Base-by-base conservation (phyloP, 2,329 filamentous ascomycete genomes). In the Calonectria fujianensis region DNA sequence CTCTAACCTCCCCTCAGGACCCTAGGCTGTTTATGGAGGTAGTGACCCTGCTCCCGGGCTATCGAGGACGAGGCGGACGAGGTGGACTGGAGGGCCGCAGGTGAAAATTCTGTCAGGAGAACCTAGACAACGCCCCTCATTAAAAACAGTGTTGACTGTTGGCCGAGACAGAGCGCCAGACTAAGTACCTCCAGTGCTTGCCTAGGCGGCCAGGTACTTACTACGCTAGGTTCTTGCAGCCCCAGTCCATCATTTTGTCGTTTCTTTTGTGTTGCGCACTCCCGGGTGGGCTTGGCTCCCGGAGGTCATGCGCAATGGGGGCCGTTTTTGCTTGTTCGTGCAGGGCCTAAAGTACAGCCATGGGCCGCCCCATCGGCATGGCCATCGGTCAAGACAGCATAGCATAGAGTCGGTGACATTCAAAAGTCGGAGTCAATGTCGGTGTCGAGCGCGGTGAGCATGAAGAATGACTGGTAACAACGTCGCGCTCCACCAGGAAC, bases 41-140 rank as follows among this genome's bases (percentile, higher is more conserved):
- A 79, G 78, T 72, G 70, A 79, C 72, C 75, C 50, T 75, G 65
- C 70, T 77, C 54, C 75, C 77, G 45, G 61, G 48, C 29, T 70
- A 76, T 74, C 74, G 74, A 74, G 59, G 32, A 29, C 59, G 37
- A 64, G 59, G 61, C 76, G 72, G 54, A 66, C 73, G 70, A 80
- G 77, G 78, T 51, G 16, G 75, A 74, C 79, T 59, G 32, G 77
- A 75, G 76, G 70, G 65, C 65, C 54, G 61, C 39, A 32, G 48
- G 76, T 80, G 81, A 82, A 82, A 82, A 82, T 75, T 82, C 81
- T 82, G 80, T 80, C 81, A 82, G 81, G 81, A 81, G 80, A 82
- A 82, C 81, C 81, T 75, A 76, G 78, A 64, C 70, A 50, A 68
- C 65, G 74, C 54, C 72, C 67, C 64, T 77, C 74, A 76, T 68